These are phyloP conservation scores for Phytopythium aichiense DNA, from an alignment of 352 stramenopile species.

Conservation along the genomic window DNA sequence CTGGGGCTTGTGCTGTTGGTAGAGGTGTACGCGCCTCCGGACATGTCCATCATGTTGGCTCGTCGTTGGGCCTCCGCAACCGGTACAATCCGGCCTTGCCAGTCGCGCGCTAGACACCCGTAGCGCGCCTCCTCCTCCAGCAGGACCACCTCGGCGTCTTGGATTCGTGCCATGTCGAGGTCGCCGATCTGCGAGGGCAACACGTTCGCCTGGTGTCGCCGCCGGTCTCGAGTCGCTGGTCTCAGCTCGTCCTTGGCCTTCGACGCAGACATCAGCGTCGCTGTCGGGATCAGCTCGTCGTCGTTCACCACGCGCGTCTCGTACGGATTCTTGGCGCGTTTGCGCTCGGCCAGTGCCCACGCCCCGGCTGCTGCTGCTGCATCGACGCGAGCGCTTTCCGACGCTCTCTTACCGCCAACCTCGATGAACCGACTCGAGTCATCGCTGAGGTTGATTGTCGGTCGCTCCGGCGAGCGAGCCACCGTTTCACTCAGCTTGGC, in stretches of 20 bases:
- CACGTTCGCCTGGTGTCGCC: constrained; percentile 12
- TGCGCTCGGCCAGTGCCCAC: constrained; percentile 41
- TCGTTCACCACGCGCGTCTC: constrained; percentile 85
- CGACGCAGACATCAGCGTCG: constrained; percentile 8
- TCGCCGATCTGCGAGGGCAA: constrained; percentile 77
- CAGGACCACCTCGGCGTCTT: constrained; percentile 57
- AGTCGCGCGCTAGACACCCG: constrained; percentile 62
- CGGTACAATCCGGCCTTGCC: constrained; percentile 65
- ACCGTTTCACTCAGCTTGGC: constrained; percentile 14
- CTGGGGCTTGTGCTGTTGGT: neutral
- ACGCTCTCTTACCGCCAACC: constrained; percentile 50
- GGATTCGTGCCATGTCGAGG: constrained; percentile 78
- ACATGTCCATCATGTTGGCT: constrained; percentile 58
- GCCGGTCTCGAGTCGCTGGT: constrained; percentile 2
- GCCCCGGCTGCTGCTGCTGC: constrained; percentile 18
- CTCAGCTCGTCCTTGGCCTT: constrained; percentile 10
- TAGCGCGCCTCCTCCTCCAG: constrained; percentile 66
- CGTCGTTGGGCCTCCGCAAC: constrained; percentile 48
- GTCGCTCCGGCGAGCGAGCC: neutral
- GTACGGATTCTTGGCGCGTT: constrained; percentile 70
- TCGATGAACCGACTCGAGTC: constrained; percentile 48
- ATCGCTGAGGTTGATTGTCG: neutral
- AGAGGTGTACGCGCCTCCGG: constrained; percentile 33
- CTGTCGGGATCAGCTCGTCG: constrained; percentile 58
- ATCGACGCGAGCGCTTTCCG: neutral